These are phyloP conservation scores for Themeda triandra DNA, from an alignment of 176 grass and related monocot species.

Conservation along the genomic window DNA sequence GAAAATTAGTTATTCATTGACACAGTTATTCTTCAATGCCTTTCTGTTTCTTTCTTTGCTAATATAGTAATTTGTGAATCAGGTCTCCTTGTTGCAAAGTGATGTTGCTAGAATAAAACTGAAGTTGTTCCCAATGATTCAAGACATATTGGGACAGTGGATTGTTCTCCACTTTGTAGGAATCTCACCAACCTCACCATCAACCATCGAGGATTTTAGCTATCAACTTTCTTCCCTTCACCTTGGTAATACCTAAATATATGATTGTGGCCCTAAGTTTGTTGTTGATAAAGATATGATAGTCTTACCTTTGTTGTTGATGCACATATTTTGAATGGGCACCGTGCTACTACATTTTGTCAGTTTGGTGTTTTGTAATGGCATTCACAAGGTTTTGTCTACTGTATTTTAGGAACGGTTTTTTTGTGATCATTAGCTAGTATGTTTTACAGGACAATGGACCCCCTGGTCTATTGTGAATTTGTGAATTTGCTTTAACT, in stretches of 20 bases:
- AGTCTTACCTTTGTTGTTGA: conserved; percentile 13
- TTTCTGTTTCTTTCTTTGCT: conserved; percentile 2
- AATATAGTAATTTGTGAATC: conserved; percentile 35
- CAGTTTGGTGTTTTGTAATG: not conserved
- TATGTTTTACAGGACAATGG: not conserved
- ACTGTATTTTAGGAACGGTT: not conserved
- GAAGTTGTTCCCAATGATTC: conserved; percentile 66
- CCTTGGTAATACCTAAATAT: conserved; percentile 58
- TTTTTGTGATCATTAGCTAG: not conserved
- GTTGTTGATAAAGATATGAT: conserved; percentile 1
- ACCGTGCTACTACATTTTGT: not conserved
- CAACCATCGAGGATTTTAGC: conserved; percentile 78
- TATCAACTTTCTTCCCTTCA: conserved; percentile 88
- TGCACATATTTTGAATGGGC: conserved; percentile 11
- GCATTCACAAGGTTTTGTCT: not conserved
- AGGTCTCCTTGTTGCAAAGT: conserved; percentile 72
- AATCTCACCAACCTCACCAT: conserved; percentile 62
- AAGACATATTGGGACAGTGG: conserved; percentile 78
- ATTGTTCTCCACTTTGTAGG: conserved; percentile 80
- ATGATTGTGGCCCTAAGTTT: not conserved
- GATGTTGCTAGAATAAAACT: conserved; percentile 76
- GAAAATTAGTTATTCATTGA: conserved; percentile 13
- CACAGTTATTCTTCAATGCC: conserved; percentile 11
- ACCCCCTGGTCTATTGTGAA: not conserved
- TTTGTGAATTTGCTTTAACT: not conserved